Evolutionary conservation across 768 basidiomycete genomes (phyloP).

Genomic region (Sistotremastrum niveocremeum): DNA sequence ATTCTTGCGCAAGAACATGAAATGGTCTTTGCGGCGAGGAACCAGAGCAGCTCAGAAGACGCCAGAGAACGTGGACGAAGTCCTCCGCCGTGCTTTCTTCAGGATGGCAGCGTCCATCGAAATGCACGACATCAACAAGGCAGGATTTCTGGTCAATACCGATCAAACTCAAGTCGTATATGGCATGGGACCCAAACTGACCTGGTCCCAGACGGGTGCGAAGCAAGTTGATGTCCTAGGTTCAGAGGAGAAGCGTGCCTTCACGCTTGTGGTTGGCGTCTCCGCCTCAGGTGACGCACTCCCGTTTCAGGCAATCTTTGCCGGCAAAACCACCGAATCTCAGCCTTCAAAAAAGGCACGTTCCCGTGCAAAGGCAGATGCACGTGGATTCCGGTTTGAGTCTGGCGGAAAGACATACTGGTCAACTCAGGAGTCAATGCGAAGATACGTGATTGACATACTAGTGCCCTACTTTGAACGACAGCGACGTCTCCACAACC

Average conservation of each 20-base stretch:
- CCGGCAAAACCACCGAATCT: conserved; percentile 15
- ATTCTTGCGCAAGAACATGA: conserved; percentile 11
- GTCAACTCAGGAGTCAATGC: not conserved
- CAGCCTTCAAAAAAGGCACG: conserved; percentile 8
- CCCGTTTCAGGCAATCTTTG: conserved; percentile 26
- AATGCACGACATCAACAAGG: conserved; percentile 13
- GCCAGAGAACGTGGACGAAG: conserved; percentile 18
- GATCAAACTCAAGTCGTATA: conserved; percentile 25
- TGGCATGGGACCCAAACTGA: conserved; percentile 13
- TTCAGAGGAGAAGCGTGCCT: conserved; percentile 28
- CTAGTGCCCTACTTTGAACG: conserved; percentile 9
- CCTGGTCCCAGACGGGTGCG: conserved; percentile 17
- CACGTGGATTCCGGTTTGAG: conserved; percentile 11
- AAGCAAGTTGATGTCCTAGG: conserved; percentile 24
- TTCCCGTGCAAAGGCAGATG: conserved; percentile 11
- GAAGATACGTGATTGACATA: conserved; percentile 1
- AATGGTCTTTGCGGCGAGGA: conserved; percentile 15
- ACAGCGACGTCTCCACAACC: conserved; percentile 8
- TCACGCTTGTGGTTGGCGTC: conserved; percentile 23
- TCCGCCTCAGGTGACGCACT: conserved; percentile 19
- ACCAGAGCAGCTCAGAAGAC: conserved; percentile 24
- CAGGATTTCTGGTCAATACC: conserved; percentile 17
- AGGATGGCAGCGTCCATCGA: conserved; percentile 14
- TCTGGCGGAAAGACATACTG: conserved; percentile 5
- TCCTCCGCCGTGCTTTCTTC: too few relatives aligned